Base-by-base conservation (phyloP, 768 basidiomycete species). In the Dioszegia aurantiaca region DNA sequence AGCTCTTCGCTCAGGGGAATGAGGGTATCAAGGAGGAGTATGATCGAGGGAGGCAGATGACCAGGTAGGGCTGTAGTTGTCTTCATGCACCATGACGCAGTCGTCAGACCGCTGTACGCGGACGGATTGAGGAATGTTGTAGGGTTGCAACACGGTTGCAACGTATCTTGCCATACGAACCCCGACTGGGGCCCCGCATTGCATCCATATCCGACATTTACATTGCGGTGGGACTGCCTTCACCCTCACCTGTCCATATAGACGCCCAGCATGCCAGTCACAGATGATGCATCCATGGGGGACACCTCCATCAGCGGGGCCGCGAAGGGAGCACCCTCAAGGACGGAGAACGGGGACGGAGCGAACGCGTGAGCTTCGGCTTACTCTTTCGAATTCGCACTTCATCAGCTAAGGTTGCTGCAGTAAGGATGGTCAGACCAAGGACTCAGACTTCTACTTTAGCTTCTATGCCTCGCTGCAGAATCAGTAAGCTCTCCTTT, bases 361-460 rank as follows among this genome's bases (percentile, higher is more conserved):
- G 6, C 33, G 8, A 14, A 33, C 33, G 33, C 33, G 16, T 42
- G 44, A 45, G 26, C 44, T 24, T 12, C 9, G 17, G 40, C 40
- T 42, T 42, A 42, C 21, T n/a, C 40, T 14, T 33, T 42, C 16
- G 40, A 8, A 16, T n/a, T 42, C 9, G 44, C 27, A 33, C 26
- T 8, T 23, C 14, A 46, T n/a, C 28, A 16, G 21, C 33, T 27
- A 24, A 36, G 26, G 3, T 17, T 27, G 17, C 23, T 12, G 23
- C n/a, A 53, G 51, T 21, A 40, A 41, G 1, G 51, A 53, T 17
- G 51, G 51, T 3, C 36, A 21, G 24, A 40, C 37, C 19, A 70
- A 68, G 58, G 71, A 73, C 46, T 69, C 68, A 21, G 71, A 73
- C 43, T 73, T 64, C 58, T 73, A 73, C 59, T 73, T 73, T 63